Conservation (phyloP, 2,329 filamentous ascomycete genomes). For the Rhinocladiella mackenziei region DNA sequence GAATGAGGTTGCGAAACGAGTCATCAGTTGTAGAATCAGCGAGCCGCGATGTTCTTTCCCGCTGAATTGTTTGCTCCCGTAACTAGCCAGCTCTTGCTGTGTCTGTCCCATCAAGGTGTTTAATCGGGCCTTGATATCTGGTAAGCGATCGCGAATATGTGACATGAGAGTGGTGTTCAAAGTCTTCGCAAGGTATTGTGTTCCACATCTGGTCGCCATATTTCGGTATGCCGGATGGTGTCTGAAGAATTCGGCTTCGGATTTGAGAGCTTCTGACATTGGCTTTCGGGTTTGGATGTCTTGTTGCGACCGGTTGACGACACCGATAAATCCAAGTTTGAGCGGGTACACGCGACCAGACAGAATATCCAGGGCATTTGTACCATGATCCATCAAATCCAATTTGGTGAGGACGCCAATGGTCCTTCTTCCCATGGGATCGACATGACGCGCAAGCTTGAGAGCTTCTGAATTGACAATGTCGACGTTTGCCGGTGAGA, state of each 20-base stretch:
- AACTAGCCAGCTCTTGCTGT: slow-evolving; percentile 95
- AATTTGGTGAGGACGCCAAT: slow-evolving; percentile 97
- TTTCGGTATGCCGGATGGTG: slow-evolving; percentile 97
- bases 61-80: slow-evolving; percentile 95
- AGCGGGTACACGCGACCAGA: slow-evolving; percentile 93
- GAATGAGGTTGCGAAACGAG: slow-evolving; percentile 93
- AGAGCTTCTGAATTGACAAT: slow-evolving; percentile 97
- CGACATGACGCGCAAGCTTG: slow-evolving; percentile 94
- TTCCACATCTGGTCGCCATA: slow-evolving; percentile 89
- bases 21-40: slow-evolving; percentile 95
- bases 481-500: slow-evolving; percentile 96
- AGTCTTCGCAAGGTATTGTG: slow-evolving; percentile 88
- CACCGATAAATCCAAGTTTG: slow-evolving; percentile 95
- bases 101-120: slow-evolving; percentile 99
- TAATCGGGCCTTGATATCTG: slow-evolving; percentile 94
- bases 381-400: slow-evolving; percentile 98
- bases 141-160: slow-evolving; percentile 90
- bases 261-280: slow-evolving; percentile 84
- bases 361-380: slow-evolving; percentile 95
- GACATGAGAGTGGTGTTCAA: slow-evolving; percentile 93
- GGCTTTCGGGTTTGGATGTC: slow-evolving; percentile 95
- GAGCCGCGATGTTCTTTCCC: slow-evolving; percentile 95
- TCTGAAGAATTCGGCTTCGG: slow-evolving; percentile 91
- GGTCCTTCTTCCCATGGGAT: slow-evolving; percentile 86
- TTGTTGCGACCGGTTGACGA: slow-evolving; percentile 96